Percentiles rank a stretch among this genome's conserved stretches.
phyloP scores from a whole-genome alignment of 371 early-diverging fungal genomes.

The Batrachochytrium dendrobatidis region DNA sequence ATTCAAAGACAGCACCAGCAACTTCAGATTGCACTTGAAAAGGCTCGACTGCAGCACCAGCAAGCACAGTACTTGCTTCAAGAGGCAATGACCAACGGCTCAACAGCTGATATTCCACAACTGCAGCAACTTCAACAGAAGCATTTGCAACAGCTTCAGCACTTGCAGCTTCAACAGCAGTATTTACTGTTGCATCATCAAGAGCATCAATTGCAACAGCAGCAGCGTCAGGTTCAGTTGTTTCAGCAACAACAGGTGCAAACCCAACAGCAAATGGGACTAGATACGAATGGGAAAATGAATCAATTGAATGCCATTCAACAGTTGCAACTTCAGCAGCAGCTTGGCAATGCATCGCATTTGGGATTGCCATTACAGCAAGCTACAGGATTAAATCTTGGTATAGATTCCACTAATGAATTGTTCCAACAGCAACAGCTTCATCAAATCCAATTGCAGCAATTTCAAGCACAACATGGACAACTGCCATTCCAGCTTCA shows the following conservation, averaged over 20 bases:
- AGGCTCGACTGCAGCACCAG: not conserved
- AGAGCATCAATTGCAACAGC: not conserved
- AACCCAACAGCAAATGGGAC: constrained; percentile 1
- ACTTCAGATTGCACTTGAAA: not conserved
- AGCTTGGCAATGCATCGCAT: no score
- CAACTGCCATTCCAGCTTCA: not conserved
- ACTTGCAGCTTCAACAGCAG: not conserved
- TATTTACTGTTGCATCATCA: not conserved
- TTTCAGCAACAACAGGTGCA: not conserved
- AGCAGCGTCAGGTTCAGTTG: not conserved
- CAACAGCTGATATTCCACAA: not conserved
- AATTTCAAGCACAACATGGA: not conserved
- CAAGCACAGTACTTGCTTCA: not conserved
- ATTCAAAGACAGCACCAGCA: not conserved
- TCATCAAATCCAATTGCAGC: constrained; percentile 2
- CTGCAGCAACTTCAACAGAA: not conserved
- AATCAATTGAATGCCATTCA: no score
- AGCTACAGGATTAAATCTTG: no score
- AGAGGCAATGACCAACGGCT: constrained; percentile 2
- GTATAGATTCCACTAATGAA: no score
- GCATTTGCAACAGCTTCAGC: not conserved
- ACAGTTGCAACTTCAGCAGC: not conserved
- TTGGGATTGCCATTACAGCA: no score
- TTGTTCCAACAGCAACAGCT: no score
- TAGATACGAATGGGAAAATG: no score